phyloP scores from a whole-genome alignment of 768 basidiomycete species.

The Boletus vinaceobasis region DNA sequence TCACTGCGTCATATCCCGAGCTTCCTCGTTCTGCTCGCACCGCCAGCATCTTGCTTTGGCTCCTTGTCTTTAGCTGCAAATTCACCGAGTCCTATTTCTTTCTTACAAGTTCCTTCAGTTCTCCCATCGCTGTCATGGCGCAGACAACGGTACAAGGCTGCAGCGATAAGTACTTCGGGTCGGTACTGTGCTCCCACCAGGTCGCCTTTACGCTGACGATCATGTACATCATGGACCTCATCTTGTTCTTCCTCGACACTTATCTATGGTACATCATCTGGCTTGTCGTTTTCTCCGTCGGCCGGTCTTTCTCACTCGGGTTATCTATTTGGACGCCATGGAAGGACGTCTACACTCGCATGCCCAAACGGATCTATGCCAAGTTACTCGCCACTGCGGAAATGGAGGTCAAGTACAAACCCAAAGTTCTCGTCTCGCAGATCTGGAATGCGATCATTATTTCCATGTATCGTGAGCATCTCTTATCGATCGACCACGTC shows the following conservation, averaged over 20 bases:
- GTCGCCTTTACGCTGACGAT: slow-evolving; percentile 92
- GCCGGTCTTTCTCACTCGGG: slow-evolving; percentile 86
- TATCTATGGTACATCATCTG: slow-evolving; percentile 99
- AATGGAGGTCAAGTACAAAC: slow-evolving; percentile 99
- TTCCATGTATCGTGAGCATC: slow-evolving; percentile 99
- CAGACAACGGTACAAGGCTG: slow-evolving; percentile 92
- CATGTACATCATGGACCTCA: slow-evolving; percentile 99
- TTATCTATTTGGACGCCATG: slow-evolving; percentile 99
- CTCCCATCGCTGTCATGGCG: slow-evolving; percentile 95
- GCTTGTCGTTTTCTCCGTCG: slow-evolving; percentile 92
- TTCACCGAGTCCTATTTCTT: slow-evolving; percentile 98
- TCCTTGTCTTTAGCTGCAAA: slow-evolving; percentile 95
- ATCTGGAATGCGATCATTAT: slow-evolving; percentile 99
- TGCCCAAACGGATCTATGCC: slow-evolving; percentile 98
- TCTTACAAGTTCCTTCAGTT: slow-evolving; percentile 93
- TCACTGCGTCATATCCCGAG: slow-evolving; percentile 93
- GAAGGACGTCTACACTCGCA: slow-evolving; percentile 93
- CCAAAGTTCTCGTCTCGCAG: slow-evolving; percentile 98
- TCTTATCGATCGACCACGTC: slow-evolving; percentile 96
- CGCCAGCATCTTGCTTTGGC: slow-evolving; percentile 85
- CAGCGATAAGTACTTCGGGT: slow-evolving; percentile 79
- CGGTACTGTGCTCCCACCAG: slow-evolving; percentile 82
- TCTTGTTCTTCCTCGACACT: slow-evolving; percentile 98
- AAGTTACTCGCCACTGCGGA: slow-evolving; percentile 93
- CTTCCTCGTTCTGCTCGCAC: slow-evolving; percentile 69